Evolutionary conservation across 2,329 filamentous ascomycete genomes (phyloP), one percentile per base, ranked within the genome.

Genomic region (Fusarium ramigenum): DNA sequence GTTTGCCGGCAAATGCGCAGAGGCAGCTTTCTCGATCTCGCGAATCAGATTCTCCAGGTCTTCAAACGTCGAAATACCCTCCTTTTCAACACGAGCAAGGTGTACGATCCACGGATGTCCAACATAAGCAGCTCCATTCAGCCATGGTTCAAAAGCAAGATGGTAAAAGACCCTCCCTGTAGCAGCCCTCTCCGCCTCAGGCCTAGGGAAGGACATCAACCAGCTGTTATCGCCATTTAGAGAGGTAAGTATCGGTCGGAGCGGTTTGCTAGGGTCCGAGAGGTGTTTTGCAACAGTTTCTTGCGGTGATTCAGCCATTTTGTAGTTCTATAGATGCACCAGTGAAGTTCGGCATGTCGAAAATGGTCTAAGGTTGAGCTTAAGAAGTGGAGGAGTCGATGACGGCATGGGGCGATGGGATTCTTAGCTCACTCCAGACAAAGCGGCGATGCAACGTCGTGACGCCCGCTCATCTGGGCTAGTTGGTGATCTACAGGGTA

Each of bases 181-280:
- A 9, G 66, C 47, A 4, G 49, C 60, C 18, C 66, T 73, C 19
- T 80, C 79, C 16, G 60, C 39, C 15, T 56, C 46, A 7, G 79
- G 80, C 10, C 77, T 76, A 5, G 80, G 80, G 43, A 82, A 77
- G 11, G 80, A 81, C 37, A 82, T 63, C 5, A 82, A 67, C 81
- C 81, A 82, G 37, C 79, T 79, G 21, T 79, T 79, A 50, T 82
- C 80, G 9, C 80, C 80, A 57, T 82, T 82, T 11, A 82, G 67
- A 12, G 74, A 78, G 1, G 80, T 82, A 21, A 81, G 52, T 11
- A 80, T 68, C 1, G 81, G 80, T 37, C 77, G 46, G 7, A 68
- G 63, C 12, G 36, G 52, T 15, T 37, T 59, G 9, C n/a, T 18
- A 3, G n/a, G 32, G 3, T 60, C 44, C 1, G 56, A 50, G 3